Evolutionary conservation across 2,329 filamentous ascomycete genomes (phyloP).

Genomic region (Paraphaeosphaeria sporulosa): DNA sequence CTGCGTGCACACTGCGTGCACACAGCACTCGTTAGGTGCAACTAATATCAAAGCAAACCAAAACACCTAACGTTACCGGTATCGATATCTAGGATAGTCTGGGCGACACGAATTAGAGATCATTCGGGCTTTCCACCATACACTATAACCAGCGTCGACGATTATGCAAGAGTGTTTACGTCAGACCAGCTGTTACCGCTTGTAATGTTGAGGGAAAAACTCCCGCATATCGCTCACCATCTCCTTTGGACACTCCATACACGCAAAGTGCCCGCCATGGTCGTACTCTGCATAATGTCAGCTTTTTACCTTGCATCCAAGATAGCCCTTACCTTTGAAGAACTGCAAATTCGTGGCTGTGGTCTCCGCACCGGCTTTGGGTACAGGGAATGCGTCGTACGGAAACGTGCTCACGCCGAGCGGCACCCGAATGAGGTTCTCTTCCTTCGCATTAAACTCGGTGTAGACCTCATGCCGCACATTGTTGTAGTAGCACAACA

Average conservation of each 20-base stretch:
- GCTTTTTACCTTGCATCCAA: not conserved
- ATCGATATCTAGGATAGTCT: too few species aligned
- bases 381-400: conserved; percentile 48
- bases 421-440: conserved; percentile 48
- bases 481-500: conserved; percentile 51
- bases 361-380: conserved; percentile 41
- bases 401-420: conserved; percentile 50
- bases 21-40: not conserved
- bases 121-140: too few species aligned
- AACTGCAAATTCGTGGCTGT: conserved; percentile 51
- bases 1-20: not conserved
- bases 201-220: conserved; percentile 18
- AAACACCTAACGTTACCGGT: too few species aligned
- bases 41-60: not conserved
- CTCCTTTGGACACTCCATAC: conserved; percentile 36
- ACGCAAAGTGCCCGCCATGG: conserved; percentile 34
- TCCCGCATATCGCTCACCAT: conserved; percentile 34
- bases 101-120: too few species aligned
- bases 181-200: not conserved
- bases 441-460: conserved; percentile 43
- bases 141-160: too few species aligned
- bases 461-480: conserved; percentile 50
- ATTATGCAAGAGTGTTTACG: too few species aligned
- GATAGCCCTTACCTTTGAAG: conserved; percentile 34
- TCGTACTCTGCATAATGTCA: conserved; percentile 26